phyloP scores from a whole-genome alignment of 2,329 filamentous ascomycete genomes.

The Trichophyton mentagrophytes region DNA sequence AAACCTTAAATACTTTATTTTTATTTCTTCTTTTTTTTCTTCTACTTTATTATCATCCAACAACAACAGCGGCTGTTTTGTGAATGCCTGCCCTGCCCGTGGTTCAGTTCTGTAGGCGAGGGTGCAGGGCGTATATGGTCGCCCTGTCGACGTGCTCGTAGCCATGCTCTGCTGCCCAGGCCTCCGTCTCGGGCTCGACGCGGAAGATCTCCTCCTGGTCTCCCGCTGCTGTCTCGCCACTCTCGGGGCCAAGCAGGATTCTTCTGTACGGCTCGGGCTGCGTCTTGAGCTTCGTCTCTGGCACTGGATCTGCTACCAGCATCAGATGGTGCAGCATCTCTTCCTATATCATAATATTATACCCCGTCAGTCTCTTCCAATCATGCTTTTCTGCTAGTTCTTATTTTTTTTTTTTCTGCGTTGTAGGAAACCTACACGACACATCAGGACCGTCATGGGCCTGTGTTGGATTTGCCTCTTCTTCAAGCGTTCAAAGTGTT shows the following conservation, averaged over 20 bases:
- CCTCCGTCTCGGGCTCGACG: not conserved
- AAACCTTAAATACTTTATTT: slow-evolving; percentile 1
- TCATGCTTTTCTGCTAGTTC: no score
- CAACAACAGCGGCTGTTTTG: not conserved
- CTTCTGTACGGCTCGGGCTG: not conserved
- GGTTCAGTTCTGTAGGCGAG: not conserved
- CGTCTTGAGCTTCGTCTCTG: not conserved
- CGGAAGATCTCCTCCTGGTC: not conserved
- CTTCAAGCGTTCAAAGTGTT: not conserved
- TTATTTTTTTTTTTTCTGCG: no score
- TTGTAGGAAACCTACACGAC: not conserved
- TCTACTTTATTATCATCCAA: not conserved
- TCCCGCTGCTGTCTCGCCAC: not conserved
- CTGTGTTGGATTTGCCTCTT: not conserved
- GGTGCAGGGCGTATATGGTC: not conserved
- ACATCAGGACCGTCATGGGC: not conserved
- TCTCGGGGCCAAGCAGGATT: not conserved
- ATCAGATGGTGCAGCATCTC: not conserved
- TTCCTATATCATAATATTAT: not conserved
- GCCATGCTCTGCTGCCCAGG: not conserved
- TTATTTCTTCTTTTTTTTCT: not conserved
- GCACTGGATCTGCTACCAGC: not conserved
- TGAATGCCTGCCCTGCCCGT: not conserved
- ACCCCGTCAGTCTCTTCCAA: not conserved
- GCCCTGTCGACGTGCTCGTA: not conserved